phyloP scores from a whole-genome alignment of 768 basidiomycete genomes.

The Kwoniella sp. region DNA sequence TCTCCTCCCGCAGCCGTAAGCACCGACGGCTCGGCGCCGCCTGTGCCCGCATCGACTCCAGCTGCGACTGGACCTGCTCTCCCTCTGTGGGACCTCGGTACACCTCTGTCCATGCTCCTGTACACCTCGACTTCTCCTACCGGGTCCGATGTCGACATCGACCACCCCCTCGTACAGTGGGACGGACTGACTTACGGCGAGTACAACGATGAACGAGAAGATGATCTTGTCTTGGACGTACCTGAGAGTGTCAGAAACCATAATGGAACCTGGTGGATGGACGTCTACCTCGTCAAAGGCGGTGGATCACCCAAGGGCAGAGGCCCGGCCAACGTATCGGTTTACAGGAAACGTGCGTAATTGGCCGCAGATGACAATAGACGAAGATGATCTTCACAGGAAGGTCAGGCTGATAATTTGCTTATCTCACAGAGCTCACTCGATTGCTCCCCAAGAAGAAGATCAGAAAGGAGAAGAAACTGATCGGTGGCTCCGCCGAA shows the following conservation, averaged over 20 bases:
- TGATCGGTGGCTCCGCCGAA: conserved; percentile 61
- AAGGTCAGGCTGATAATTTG: no score
- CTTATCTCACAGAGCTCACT: conserved; percentile 67
- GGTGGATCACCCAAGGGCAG: conserved; percentile 33
- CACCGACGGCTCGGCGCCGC: conserved; percentile 9
- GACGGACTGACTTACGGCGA: conserved; percentile 53
- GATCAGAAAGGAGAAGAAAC: conserved; percentile 77
- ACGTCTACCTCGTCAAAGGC: conserved; percentile 48
- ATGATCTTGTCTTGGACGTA: conserved; percentile 47
- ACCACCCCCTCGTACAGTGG: conserved; percentile 43
- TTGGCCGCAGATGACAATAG: neutral
- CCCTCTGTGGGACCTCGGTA: conserved; percentile 50
- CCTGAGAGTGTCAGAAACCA: conserved; percentile 41
- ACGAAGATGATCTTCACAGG: no score
- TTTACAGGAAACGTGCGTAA: conserved; percentile 52
- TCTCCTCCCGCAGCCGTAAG: conserved; percentile 16
- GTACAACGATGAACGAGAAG: conserved; percentile 49
- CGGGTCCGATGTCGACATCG: conserved; percentile 25
- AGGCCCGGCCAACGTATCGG: conserved; percentile 30
- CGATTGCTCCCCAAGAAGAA: conserved; percentile 76
- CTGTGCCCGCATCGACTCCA: conserved; percentile 4
- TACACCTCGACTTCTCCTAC: conserved; percentile 41
- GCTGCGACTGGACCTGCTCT: conserved; percentile 15
- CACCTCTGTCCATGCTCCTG: conserved; percentile 49
- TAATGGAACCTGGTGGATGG: conserved; percentile 53